Conservation (phyloP, 768 basidiomycete species). For the Rhodosporidiobolus odoratus region DNA sequence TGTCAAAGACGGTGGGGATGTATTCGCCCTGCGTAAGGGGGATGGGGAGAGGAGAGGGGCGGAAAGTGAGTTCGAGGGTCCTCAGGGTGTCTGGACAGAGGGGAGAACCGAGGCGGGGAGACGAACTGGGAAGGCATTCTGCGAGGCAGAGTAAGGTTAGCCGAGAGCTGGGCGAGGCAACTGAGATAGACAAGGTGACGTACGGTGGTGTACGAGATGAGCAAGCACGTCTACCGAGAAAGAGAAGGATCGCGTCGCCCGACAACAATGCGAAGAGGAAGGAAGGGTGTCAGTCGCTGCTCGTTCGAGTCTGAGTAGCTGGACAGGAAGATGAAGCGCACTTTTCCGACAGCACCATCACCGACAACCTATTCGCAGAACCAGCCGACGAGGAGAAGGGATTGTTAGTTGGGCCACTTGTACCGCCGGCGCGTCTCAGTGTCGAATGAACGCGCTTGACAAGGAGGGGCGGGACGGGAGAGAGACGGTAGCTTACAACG, state of each 20-base stretch:
- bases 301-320: no score
- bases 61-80: neutral
- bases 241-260: neutral
- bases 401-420: no score
- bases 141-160: neutral
- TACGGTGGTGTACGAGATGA: slow-evolving; percentile 94
- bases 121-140: slow-evolving; percentile 44
- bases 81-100: neutral
- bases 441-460: neutral
- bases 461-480: neutral
- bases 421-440: neutral
- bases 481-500: neutral
- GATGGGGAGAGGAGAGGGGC: slow-evolving; percentile 39
- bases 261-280: neutral
- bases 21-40: slow-evolving; percentile 74
- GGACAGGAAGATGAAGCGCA: neutral
- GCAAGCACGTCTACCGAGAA: slow-evolving; percentile 74
- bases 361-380: slow-evolving; percentile 43
- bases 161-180: neutral
- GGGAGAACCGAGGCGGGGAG: slow-evolving; percentile 44
- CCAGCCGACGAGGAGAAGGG: neutral
- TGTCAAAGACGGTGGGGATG: slow-evolving; percentile 97
- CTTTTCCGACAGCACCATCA: slow-evolving; percentile 52
- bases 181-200: neutral
- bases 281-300: neutral